phyloP scores from a whole-genome alignment of 2,329 filamentous ascomycete genomes.

The Ilyonectria robusta region DNA sequence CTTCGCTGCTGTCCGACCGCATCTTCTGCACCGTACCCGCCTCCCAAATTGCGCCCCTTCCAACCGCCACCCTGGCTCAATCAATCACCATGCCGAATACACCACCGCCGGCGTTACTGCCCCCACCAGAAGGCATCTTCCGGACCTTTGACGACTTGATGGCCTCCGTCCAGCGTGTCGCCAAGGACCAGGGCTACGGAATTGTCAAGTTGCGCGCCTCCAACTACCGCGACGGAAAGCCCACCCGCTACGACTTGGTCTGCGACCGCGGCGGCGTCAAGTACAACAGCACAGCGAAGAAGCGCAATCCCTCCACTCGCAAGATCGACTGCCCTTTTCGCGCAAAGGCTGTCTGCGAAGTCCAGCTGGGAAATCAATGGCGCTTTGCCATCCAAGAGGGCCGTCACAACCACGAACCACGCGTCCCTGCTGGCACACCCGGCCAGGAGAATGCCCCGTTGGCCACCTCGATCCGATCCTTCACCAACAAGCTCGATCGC shows the following conservation, averaged over 20 bases:
- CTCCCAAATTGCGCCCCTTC: conserved; percentile 46
- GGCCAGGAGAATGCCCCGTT: conserved; percentile 72
- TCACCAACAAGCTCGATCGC: conserved; percentile 73
- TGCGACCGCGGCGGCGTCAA: conserved; percentile 76
- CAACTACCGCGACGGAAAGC: conserved; percentile 75
- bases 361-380: conserved; percentile 74
- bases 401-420: conserved; percentile 74
- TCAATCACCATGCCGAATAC: conserved; percentile 62
- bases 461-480: conserved; percentile 69
- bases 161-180: conserved; percentile 69
- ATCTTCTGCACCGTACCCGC: conserved; percentile 41
- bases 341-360: conserved; percentile 75
- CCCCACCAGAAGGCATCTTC: conserved; percentile 73
- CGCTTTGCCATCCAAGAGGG: conserved; percentile 73
- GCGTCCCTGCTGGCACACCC: conserved; percentile 66
- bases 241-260: conserved; percentile 73
- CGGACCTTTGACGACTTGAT: conserved; percentile 72
- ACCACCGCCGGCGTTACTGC: conserved; percentile 63
- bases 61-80: conserved; percentile 52
- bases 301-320: conserved; percentile 74
- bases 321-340: conserved; percentile 76
- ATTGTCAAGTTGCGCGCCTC: conserved; percentile 75
- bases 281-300: conserved; percentile 76
- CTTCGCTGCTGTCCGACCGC: conserved; percentile 27
- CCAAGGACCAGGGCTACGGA: conserved; percentile 74